Percentiles rank a stretch among this genome's conserved stretches.
Conservation (phyloP, 257 asterid genomes). For the Solanum dulcamara region DNA sequence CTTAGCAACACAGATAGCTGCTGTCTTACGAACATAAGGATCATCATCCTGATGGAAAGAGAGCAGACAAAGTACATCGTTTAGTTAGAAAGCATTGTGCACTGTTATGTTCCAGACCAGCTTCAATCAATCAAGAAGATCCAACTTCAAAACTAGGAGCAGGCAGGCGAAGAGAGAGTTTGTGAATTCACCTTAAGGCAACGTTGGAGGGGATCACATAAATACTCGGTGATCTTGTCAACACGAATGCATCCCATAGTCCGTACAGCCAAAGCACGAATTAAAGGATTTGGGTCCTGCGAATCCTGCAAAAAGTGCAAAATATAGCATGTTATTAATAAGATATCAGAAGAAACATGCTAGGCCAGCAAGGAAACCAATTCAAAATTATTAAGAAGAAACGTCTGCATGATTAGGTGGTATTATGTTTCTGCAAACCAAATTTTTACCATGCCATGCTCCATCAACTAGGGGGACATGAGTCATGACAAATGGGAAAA, state of each 20-base stretch:
- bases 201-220: conserved; percentile 96
- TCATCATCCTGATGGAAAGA: conserved; percentile 79
- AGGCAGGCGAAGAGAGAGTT: background rate
- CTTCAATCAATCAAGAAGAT: background rate
- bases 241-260: conserved; percentile 99
- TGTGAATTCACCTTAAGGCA: conserved; percentile 71
- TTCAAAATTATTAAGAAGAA: background rate
- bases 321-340: background rate
- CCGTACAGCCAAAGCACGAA: conserved; percentile 98
- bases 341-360: background rate
- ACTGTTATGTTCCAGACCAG: background rate
- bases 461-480: background rate
- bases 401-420: background rate
- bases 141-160: background rate
- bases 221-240: conserved; percentile 93
- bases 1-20: conserved; percentile 99
- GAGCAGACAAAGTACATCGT: conserved; percentile 6
- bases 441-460: background rate
- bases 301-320: conserved; percentile 56
- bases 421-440: background rate
- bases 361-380: background rate
- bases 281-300: conserved; percentile 97
- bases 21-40: conserved; percentile 98
- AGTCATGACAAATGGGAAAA: background rate
- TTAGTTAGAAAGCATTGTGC: background rate